A percentile compares a stretch with the other conserved stretches of the same genome.
These are phyloP conservation scores for Xylaria polymorpha DNA, from an alignment of 2,329 filamentous ascomycete species.

Conservation along the genomic window DNA sequence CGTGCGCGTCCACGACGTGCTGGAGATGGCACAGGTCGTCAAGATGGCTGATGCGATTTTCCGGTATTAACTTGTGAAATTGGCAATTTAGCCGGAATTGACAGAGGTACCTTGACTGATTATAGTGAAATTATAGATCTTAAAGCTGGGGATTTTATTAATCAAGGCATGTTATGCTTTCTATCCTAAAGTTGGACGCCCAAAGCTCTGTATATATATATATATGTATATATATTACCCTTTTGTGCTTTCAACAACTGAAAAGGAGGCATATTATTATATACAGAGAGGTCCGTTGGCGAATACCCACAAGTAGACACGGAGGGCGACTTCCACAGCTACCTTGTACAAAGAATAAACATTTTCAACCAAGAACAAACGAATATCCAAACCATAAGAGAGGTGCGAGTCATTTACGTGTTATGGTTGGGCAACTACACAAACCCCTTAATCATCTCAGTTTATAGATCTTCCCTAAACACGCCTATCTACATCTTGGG, in stretches of 20 bases:
- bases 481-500: too few relatives aligned
- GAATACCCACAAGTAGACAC: not conserved
- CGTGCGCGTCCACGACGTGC: slow-evolving; percentile 89
- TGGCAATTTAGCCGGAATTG: not conserved
- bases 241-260: slow-evolving; percentile 14
- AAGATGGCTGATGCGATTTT: slow-evolving; percentile 95
- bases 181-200: not conserved
- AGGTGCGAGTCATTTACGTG: not conserved
- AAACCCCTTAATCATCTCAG: not conserved
- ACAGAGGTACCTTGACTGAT: too few relatives aligned
- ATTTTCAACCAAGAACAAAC: not conserved
- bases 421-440: not conserved
- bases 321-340: slow-evolving; percentile 4
- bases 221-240: not conserved
- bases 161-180: not conserved
- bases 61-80: slow-evolving; percentile 60
- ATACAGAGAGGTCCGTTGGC: not conserved
- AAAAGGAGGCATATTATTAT: slow-evolving; percentile 15
- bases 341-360: not conserved
- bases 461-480: too few relatives aligned
- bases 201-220: not conserved
- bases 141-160: not conserved
- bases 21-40: slow-evolving; percentile 85
- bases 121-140: not conserved
- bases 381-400: not conserved